Conservation (phyloP, 495 filamentous ascomycete genomes). For the Penicillium bialowiezense region DNA sequence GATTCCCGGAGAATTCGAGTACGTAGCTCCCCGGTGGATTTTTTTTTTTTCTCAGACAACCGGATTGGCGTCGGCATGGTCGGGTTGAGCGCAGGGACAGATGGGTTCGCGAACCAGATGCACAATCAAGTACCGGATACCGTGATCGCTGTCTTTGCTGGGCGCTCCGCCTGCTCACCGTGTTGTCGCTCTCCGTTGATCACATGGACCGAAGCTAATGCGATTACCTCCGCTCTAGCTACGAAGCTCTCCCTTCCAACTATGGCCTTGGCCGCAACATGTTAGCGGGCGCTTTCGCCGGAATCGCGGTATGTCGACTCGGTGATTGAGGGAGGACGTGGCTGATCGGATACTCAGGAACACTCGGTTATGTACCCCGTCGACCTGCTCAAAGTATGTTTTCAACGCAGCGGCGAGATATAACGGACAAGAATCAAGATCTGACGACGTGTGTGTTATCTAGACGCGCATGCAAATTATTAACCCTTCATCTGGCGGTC, state of each 20-base stretch:
- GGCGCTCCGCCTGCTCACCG: neutral
- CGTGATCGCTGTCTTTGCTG: neutral
- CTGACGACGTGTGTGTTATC: slow-evolving; percentile 13
- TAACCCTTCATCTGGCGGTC: slow-evolving; percentile 77
- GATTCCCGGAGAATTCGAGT: slow-evolving; percentile 46
- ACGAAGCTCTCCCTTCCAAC: slow-evolving; percentile 69
- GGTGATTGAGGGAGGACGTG: slow-evolving; percentile 1
- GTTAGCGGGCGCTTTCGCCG: slow-evolving; percentile 92
- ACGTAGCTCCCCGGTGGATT: slow-evolving; percentile 22
- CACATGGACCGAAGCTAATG: slow-evolving; percentile 19
- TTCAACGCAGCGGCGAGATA: slow-evolving; percentile 10
- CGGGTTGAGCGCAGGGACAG: neutral
- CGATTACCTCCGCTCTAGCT: slow-evolving; percentile 38
- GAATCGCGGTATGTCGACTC: slow-evolving; percentile 72
- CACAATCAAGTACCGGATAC: neutral
- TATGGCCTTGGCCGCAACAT: slow-evolving; percentile 73
- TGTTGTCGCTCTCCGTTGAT: neutral
- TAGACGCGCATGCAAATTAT: slow-evolving; percentile 98
- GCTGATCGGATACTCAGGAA: slow-evolving; percentile 47
- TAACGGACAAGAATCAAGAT: neutral
- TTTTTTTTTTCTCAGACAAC: slow-evolving; percentile 5
- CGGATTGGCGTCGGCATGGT: neutral
- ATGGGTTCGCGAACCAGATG: neutral
- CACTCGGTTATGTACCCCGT: slow-evolving; percentile 98
- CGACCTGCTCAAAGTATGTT: slow-evolving; percentile 90